Percentiles rank a stretch among this genome's conserved stretches.
These are phyloP conservation scores for Boletellus ananas DNA, from an alignment of 768 basidiomycete species.

Conservation along the genomic window DNA sequence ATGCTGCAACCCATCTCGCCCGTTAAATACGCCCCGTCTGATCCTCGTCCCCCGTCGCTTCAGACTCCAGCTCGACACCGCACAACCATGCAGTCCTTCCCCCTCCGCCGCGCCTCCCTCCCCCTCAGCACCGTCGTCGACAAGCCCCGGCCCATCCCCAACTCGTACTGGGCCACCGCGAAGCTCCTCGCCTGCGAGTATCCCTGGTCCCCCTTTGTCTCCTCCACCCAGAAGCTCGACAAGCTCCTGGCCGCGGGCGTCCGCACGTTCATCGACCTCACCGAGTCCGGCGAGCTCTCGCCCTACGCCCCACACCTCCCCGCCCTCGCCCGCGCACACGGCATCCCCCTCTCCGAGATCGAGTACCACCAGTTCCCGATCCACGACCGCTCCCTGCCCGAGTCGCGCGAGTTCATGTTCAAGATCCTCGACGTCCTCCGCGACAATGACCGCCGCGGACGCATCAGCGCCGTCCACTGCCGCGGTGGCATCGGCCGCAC, in stretches of 20 bases:
- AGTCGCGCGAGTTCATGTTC: constrained; percentile 55
- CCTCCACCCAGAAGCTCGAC: constrained; percentile 64
- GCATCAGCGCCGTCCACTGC: constrained; percentile 73
- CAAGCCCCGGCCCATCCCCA: constrained; percentile 72
- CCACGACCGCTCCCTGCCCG: constrained; percentile 65
- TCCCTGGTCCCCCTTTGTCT: constrained; percentile 63
- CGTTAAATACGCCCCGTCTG: no score
- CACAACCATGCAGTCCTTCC: not conserved
- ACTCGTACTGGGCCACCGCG: constrained; percentile 80
- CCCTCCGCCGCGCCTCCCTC: no score
- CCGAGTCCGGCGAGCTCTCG: constrained; percentile 72
- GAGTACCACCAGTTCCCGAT: constrained; percentile 81
- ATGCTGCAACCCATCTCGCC: no score
- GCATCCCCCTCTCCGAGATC: constrained; percentile 51
- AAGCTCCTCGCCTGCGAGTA: constrained; percentile 77
- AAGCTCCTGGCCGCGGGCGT: constrained; percentile 67
- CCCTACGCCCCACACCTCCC: constrained; percentile 59
- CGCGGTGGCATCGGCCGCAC: constrained; percentile 74
- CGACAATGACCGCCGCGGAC: constrained; percentile 55
- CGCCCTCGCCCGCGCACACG: constrained; percentile 49
- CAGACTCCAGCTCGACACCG: not conserved
- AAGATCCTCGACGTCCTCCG: constrained; percentile 54
- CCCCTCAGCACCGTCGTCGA: constrained; percentile 11
- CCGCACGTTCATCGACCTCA: constrained; percentile 80
- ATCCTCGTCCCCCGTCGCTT: no score